Base-by-base conservation (phyloP, 2,329 filamentous ascomycete genomes). In the Endocalyx cinctus region DNA sequence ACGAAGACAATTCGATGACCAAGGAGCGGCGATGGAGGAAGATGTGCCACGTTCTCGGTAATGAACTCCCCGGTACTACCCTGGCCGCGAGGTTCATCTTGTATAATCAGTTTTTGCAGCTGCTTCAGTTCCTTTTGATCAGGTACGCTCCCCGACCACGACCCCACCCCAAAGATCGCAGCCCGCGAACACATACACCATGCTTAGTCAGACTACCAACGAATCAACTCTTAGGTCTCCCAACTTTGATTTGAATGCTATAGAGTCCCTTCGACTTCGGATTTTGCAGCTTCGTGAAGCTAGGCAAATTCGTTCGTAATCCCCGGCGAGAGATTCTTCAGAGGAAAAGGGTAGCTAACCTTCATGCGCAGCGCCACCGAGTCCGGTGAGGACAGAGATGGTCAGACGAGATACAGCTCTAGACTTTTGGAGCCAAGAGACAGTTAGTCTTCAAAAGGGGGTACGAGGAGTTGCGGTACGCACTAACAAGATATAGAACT, bases 41-140 rank as follows among this genome's bases (percentile, higher is more conserved):
- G 43, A 79, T 80, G 73, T 76, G 71, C 47, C 65, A 77, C 50
- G 56, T 60, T 5, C 66, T 80, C 65, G 66, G 63, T 6, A 62
- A 69, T 16, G 72, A 79, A 47, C 67, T 66, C 4, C 66, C 61
- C 3, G 71, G 69, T 0, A 63, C 74, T 19, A 59, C 61, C 5
- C 56, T 81, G 2, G 67, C 67, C 1, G 66, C 69, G 12, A 62
- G 74, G 6, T 79, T 80, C 39, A 52, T 65, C 17, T 61, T 77
- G 34, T 79, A 76, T 48, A 75, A 77, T 42, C 62, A 70, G 32
- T 77, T 73, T 42, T 51, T 80, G 29, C 53, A 57, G 3, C 55
- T 70, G 18, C 52, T 79, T 18, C 60, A 64, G 40, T 64, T 69
- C 36, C 58, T 80, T 38, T 52, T 79, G 14, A 66, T 59, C 29